Conservation (phyloP, 2,329 filamentous ascomycete genomes). For the Aspergillus awamori region DNA sequence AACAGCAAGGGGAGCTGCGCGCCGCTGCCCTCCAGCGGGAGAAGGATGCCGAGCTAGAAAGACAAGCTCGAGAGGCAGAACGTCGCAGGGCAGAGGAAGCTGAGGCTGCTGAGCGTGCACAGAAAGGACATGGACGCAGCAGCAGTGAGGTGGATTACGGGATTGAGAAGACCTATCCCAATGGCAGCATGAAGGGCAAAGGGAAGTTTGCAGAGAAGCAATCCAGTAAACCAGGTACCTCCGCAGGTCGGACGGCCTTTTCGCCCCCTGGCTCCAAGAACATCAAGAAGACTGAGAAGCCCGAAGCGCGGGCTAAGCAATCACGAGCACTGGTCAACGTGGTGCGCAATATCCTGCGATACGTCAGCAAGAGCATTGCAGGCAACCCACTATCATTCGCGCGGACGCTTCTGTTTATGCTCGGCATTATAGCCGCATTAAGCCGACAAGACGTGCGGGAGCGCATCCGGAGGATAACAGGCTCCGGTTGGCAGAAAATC, state of each 20-base stretch:
- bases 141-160: constrained; percentile 71
- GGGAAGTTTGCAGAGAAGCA: constrained; percentile 33
- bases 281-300: constrained; percentile 43
- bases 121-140: constrained; percentile 53
- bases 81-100: constrained; percentile 41
- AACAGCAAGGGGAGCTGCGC: constrained; percentile 68
- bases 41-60: constrained; percentile 58
- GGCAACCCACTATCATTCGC: constrained; percentile 59
- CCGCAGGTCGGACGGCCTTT: constrained; percentile 35
- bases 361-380: constrained; percentile 55
- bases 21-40: constrained; percentile 65
- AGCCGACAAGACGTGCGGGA: constrained; percentile 75
- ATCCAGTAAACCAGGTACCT: constrained; percentile 24
- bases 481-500: constrained; percentile 76
- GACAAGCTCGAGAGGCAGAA: constrained; percentile 50
- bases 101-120: constrained; percentile 42
- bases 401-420: constrained; percentile 73
- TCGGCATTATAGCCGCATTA: constrained; percentile 76
- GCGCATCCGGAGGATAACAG: constrained; percentile 69
- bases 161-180: constrained; percentile 59
- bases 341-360: constrained; percentile 54
- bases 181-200: constrained; percentile 33
- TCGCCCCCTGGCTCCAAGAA: constrained; percentile 40
- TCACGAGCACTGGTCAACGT: constrained; percentile 49
- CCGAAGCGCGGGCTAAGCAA: constrained; percentile 38